These are phyloP conservation scores for Penicillium parvum DNA, from an alignment of 495 filamentous ascomycete species.

Conservation along the genomic window DNA sequence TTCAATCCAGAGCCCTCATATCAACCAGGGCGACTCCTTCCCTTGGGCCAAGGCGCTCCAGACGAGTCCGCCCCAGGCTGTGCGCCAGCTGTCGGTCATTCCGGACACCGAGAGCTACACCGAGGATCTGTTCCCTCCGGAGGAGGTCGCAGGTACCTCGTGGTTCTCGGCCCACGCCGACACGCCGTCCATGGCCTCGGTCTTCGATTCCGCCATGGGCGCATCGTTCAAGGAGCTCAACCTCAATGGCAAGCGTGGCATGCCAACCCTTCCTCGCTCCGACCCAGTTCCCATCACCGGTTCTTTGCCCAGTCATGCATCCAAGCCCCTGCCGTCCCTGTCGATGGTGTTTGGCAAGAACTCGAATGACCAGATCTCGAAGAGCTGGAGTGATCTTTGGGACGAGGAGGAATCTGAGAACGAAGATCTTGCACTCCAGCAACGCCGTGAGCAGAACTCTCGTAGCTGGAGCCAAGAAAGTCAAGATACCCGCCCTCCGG, in stretches of 20 bases:
- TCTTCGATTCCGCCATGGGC: conserved; percentile 70
- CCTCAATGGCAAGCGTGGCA: conserved; percentile 34
- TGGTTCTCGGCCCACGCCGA: conserved; percentile 69
- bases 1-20: conserved; percentile 82
- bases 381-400: conserved; percentile 97
- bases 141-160: conserved; percentile 62
- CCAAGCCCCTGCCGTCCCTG: conserved; percentile 61
- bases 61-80: conserved; percentile 63
- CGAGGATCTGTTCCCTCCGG: conserved; percentile 86
- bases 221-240: conserved; percentile 62
- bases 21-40: conserved; percentile 78
- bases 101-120: conserved; percentile 71
- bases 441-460: conserved; percentile 69
- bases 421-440: conserved; percentile 50
- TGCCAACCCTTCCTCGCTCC: conserved; percentile 40
- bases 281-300: conserved; percentile 62
- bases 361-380: conserved; percentile 66
- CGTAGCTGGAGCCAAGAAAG: conserved; percentile 79
- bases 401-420: conserved; percentile 78
- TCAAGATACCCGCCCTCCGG: conserved; percentile 37
- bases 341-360: conserved; percentile 75
- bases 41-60: conserved; percentile 93
- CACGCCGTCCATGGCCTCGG: conserved; percentile 73
- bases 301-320: conserved; percentile 70
- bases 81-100: conserved; percentile 84